Evolutionary conservation across 176 grass and related monocot species (phyloP).

Genomic region (Saccharum officinarum): DNA sequence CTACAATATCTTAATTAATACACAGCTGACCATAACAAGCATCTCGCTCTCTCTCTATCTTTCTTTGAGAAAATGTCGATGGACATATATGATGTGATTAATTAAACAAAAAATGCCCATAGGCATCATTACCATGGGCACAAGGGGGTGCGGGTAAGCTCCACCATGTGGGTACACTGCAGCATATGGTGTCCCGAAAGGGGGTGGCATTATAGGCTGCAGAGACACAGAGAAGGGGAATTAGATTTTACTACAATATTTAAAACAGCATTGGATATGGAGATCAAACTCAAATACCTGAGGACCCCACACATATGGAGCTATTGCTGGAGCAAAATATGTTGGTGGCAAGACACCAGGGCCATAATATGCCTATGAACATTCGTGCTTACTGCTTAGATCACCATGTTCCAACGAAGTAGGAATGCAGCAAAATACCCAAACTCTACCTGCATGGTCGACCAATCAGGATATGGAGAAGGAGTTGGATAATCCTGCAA

Average conservation of each 20-base stretch:
- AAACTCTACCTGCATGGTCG: slow-evolving; percentile 71
- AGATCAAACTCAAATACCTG: slow-evolving; percentile 60
- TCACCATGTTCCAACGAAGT: neutral
- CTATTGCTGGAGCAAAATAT: slow-evolving; percentile 68
- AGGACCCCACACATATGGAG: slow-evolving; percentile 87
- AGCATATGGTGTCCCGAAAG: slow-evolving; percentile 74
- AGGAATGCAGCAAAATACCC: neutral
- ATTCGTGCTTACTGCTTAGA: neutral
- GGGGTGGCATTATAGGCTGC: slow-evolving; percentile 75
- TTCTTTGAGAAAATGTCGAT: neutral
- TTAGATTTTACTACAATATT: slow-evolving; percentile 20
- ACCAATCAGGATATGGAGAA: slow-evolving; percentile 92
- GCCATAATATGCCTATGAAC: slow-evolving; percentile 85
- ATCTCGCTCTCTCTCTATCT: neutral
- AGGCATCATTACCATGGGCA: slow-evolving; percentile 61
- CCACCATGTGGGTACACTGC: slow-evolving; percentile 78
- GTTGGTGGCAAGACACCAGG: slow-evolving; percentile 69
- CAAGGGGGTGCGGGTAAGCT: slow-evolving; percentile 60
- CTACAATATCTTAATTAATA: neutral
- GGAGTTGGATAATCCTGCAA: slow-evolving; percentile 64
- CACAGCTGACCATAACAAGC: slow-evolving; percentile 1
- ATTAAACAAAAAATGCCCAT: slow-evolving; percentile 10
- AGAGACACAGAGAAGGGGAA: neutral
- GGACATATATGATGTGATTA: slow-evolving; percentile 4
- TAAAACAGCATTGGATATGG: slow-evolving; percentile 2